Percentiles rank a stretch among this genome's conserved stretches.
phyloP scores from a whole-genome alignment of 2,329 filamentous ascomycete genomes.

The Penicillium sp. region DNA sequence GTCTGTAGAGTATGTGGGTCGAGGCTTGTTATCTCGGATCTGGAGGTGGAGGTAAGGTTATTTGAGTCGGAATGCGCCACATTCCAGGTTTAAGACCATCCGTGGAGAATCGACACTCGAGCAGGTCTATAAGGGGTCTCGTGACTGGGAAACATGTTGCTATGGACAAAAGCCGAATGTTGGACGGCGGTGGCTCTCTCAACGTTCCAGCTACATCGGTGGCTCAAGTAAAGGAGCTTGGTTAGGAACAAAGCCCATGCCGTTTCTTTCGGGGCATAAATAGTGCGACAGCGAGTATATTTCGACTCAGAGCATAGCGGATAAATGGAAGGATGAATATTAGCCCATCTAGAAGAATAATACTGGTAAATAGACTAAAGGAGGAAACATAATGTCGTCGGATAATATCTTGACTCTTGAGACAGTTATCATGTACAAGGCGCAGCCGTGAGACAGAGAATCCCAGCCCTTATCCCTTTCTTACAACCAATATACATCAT shows the following conservation, averaged over 20 bases:
- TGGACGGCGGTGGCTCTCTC: background rate
- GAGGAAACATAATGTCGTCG: background rate
- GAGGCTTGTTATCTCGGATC: no score
- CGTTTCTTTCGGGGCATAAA: background rate
- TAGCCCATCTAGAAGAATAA: background rate
- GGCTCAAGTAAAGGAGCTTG: background rate
- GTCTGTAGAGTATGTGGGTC: no score
- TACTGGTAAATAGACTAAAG: background rate
- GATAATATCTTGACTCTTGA: background rate
- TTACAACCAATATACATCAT: background rate
- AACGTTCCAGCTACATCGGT: background rate
- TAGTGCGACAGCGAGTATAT: background rate
- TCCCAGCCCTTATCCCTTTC: background rate
- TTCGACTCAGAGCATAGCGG: background rate
- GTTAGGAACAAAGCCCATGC: no score
- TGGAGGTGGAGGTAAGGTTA: background rate
- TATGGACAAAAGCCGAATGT: background rate
- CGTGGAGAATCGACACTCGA: no score
- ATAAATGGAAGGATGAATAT: accelerated
- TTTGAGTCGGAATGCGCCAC: background rate
- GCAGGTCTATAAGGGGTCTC: no score
- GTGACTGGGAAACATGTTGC: no score
- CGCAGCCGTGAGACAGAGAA: background rate
- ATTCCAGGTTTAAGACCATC: background rate
- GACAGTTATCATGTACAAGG: background rate